Evolutionary conservation across 306 rosid genomes (phyloP), one percentile per base, ranked within the genome.

Genomic region (Prosopis cineraria): DNA sequence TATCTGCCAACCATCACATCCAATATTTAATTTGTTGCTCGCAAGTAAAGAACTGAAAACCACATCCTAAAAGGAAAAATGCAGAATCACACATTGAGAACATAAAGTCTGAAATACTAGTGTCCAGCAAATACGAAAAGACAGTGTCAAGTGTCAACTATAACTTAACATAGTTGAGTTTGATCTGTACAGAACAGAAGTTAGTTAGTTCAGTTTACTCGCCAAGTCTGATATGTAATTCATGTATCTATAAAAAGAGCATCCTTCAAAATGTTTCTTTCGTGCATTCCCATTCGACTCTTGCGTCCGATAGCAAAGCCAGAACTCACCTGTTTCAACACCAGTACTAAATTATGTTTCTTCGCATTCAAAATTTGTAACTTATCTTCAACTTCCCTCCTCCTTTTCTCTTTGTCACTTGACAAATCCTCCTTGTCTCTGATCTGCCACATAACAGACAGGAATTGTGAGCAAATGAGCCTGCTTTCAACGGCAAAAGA

Each of bases 331-430:
- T 96, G 98, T 83, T 96, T 96, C 81, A 96, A 86, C 62, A 85
- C 89, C 53, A 80, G 87, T n/a, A 96, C 99, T 31, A 93, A 86
- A 75, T 80, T 90, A 80, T 96, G 99, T 74, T 93, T 96, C 81
- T 89, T 91, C 7, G 81, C 89, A 80, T 90, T 91, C 92, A 96
- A 80, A 70, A 89, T 89, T 43, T 90, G 75, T 77, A 96, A 76
- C 85, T 90, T 93, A 53, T 86, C 94, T 84, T 90, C 91, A 20
- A 96, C 91, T 77, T 91, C 98, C 72, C 68, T 87, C 82, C 86
- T 93, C 87, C 99, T 86, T 40, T 90, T 87, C 80, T 60, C 83
- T 74, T 85, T 87, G 22, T 68, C 95, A 75, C 78, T 68, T 37
- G 29, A 63, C 74, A 83, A 43, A 62, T 73, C 92, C n/a, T 34